Conservation (phyloP, 257 asterid species). For the Mitragyna speciosa region DNA sequence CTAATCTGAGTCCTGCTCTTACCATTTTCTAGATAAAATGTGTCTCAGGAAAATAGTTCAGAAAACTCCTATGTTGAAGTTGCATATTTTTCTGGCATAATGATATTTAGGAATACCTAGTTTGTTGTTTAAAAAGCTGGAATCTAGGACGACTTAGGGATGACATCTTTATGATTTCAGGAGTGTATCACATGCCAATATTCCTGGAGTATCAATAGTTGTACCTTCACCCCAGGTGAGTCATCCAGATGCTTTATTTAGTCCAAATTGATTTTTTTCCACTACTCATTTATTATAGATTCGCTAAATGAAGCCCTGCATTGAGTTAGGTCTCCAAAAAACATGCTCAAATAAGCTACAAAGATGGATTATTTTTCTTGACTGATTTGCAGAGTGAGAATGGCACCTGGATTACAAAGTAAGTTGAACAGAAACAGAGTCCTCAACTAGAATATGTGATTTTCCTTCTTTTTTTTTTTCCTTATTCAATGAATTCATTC, state of each 20-base stretch:
- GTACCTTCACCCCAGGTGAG: constrained; percentile 66
- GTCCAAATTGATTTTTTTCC: not conserved
- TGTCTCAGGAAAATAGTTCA: no score
- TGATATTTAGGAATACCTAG: not conserved
- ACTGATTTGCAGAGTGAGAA: constrained; percentile 77
- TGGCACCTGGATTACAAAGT: constrained; percentile 87
- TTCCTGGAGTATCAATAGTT: constrained; percentile 53
- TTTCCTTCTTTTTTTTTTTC: no score
- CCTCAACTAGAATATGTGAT: not conserved
- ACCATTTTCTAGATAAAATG: no score
- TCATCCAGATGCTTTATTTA: not conserved
- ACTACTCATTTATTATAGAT: not conserved
- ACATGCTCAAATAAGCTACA: constrained; percentile 75
- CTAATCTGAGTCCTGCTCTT: not conserved
- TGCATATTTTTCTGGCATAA: not conserved
- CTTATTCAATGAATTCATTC: no score
- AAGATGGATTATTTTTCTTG: constrained; percentile 61
- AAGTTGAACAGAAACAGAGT: constrained; percentile 21
- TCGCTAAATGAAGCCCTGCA: not conserved
- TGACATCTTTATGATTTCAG: constrained; percentile 36
- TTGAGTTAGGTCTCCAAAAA: constrained; percentile 51
- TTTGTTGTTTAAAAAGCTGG: not conserved
- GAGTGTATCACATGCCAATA: constrained; percentile 50
- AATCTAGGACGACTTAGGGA: not conserved
- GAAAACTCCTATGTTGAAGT: no score